phyloP scores from a whole-genome alignment of 2,329 filamentous ascomycete species.

The Ceratocystis cacaofunesta region DNA sequence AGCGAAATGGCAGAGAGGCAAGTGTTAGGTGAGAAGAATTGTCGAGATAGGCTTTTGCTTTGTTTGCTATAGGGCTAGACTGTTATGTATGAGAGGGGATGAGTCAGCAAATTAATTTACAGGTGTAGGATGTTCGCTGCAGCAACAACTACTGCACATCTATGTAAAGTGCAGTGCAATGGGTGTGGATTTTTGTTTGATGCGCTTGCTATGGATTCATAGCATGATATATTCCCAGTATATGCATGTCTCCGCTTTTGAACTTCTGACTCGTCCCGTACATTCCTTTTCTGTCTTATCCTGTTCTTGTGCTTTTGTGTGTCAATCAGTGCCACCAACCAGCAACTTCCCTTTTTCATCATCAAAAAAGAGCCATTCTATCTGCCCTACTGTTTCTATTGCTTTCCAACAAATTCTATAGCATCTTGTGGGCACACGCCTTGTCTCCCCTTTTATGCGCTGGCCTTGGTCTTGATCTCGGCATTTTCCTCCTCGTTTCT shows the following conservation, averaged over 20 bases:
- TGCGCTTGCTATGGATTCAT: not conserved
- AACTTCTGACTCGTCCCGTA: not conserved
- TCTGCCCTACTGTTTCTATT: not conserved
- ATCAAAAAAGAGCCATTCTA: not conserved
- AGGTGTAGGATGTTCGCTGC: not conserved
- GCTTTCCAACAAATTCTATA: not conserved
- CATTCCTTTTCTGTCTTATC: slow-evolving; percentile 1
- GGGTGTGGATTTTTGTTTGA: not conserved
- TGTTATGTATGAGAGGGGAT: not conserved
- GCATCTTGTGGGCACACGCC: not conserved
- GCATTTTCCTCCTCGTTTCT: slow-evolving; percentile 24
- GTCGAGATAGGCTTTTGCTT: not conserved
- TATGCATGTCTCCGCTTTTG: slow-evolving; percentile 3
- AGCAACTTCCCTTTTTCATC: not conserved
- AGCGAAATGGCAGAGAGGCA: not conserved
- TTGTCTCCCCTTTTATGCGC: not conserved
- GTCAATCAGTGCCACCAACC: not conserved
- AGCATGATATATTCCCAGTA: not conserved
- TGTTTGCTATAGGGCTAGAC: not conserved
- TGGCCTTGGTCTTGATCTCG: slow-evolving; percentile 6
- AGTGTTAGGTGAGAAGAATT: not conserved
- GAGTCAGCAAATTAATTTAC: not conserved
- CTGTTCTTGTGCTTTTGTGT: not conserved
- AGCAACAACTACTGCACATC: not conserved
- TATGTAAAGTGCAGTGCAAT: not conserved